Evolutionary conservation across 805 yeast genomes (phyloP).

Genomic region (Candida vaughaniae): DNA sequence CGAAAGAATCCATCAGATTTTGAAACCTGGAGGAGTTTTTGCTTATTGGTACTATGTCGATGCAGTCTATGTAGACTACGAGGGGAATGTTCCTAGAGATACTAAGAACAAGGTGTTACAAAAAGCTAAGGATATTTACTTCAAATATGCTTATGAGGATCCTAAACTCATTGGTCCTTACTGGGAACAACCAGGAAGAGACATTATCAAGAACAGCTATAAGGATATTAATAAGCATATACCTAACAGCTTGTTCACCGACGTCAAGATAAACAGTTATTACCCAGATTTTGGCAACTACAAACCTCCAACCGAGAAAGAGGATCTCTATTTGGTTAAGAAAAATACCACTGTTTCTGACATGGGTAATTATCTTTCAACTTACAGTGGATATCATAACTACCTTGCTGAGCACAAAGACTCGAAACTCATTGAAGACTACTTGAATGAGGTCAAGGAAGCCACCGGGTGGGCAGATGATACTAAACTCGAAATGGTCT

Average conservation of each 20-base stretch:
- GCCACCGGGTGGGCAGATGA: constrained; percentile 48
- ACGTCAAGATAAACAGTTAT: constrained; percentile 31
- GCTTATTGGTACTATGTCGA: constrained; percentile 45
- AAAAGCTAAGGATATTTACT: constrained; percentile 28
- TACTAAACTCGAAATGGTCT: constrained; percentile 41
- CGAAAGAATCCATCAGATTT: constrained; percentile 32
- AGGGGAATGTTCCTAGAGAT: constrained; percentile 15
- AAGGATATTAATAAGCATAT: constrained; percentile 40
- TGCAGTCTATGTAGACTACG: constrained; percentile 32
- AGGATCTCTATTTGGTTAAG: constrained; percentile 32
- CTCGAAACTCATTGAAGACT: constrained; percentile 33
- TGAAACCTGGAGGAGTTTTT: constrained; percentile 41
- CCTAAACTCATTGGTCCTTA: constrained; percentile 55
- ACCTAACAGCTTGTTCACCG: constrained; percentile 42
- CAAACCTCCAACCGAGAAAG: constrained; percentile 13
- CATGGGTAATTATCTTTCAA: constrained; percentile 54
- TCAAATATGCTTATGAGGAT: constrained; percentile 41
- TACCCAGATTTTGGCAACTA: constrained; percentile 17
- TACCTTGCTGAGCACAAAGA: constrained; percentile 44
- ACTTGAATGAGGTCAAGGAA: constrained; percentile 33
- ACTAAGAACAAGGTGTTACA: constrained; percentile 15
- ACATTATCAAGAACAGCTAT: constrained; percentile 46
- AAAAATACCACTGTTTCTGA: constrained; percentile 43
- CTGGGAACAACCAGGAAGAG: constrained; percentile 88
- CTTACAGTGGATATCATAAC: constrained; percentile 69